Conservation (phyloP, 352 stramenopile genomes). For the Globisporangium mamillatum region DNA sequence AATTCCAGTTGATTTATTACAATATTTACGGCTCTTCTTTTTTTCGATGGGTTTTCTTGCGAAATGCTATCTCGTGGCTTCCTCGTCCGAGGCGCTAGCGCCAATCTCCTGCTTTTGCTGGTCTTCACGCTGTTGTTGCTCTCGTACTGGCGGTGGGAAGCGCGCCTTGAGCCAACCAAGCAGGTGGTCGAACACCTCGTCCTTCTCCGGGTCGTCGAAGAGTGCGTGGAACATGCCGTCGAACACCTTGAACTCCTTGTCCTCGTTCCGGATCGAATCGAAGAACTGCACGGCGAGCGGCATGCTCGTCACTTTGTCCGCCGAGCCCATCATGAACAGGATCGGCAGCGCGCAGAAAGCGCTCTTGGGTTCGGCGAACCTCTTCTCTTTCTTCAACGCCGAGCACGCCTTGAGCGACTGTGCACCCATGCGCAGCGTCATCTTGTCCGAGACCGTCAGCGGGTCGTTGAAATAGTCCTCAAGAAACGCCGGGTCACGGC, state of each 20-base stretch:
- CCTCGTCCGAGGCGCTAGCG: not conserved
- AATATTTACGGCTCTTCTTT: too few relatives aligned
- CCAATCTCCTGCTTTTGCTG: not conserved
- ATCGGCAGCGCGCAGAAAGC: conserved; percentile 24
- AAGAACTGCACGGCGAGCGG: conserved; percentile 40
- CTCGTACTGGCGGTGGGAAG: conserved; percentile 19
- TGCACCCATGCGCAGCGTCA: conserved; percentile 35
- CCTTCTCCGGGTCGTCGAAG: conserved; percentile 56
- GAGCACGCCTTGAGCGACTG: conserved; percentile 35
- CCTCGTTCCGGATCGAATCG: conserved; percentile 22
- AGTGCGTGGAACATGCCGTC: conserved; percentile 50
- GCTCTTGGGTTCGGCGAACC: conserved; percentile 26
- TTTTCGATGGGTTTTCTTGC: too few relatives aligned
- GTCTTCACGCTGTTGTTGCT: not conserved
- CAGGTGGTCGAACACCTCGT: conserved; percentile 37
- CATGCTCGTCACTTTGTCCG: conserved; percentile 49
- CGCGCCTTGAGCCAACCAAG: conserved; percentile 39
- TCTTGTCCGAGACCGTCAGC: conserved; percentile 19
- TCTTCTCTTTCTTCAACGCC: conserved; percentile 23
- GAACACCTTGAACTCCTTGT: conserved; percentile 63
- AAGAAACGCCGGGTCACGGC: conserved; percentile 25
- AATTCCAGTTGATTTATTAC: not conserved
- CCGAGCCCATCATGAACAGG: conserved; percentile 37
- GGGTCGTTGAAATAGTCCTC: conserved; percentile 18
- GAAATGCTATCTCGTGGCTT: not conserved